phyloP scores from a whole-genome alignment of 495 filamentous ascomycete species.

The Cercophora sp. region DNA sequence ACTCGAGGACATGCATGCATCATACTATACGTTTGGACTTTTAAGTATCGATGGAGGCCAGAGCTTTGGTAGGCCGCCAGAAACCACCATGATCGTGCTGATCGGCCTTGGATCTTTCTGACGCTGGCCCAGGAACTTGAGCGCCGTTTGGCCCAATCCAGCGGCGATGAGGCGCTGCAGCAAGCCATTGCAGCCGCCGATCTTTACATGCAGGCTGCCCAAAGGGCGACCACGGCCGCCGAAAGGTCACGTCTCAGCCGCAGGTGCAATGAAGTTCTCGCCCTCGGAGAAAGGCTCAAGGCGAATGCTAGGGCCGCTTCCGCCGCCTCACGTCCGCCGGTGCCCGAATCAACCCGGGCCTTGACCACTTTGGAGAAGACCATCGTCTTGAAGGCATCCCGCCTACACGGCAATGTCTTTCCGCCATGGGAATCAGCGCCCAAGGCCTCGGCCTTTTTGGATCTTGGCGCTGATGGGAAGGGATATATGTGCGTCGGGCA shows the following conservation, averaged over 20 bases:
- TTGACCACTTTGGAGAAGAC: conserved; percentile 71
- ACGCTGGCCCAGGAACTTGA: conserved; percentile 55
- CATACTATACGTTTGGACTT: too few species aligned
- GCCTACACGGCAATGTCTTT: conserved; percentile 74
- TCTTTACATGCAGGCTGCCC: conserved; percentile 69
- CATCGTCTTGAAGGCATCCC: conserved; percentile 71
- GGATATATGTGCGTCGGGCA: conserved; percentile 19
- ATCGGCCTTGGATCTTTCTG: background rate
- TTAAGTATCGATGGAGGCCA: conserved; percentile 27
- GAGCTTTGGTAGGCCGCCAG: conserved; percentile 41
- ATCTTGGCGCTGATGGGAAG: conserved; percentile 35
- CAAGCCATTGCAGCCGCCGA: conserved; percentile 72
- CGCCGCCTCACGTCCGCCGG: conserved; percentile 28
- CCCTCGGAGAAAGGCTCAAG: conserved; percentile 72
- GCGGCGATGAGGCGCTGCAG: conserved; percentile 63
- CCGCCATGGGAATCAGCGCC: conserved; percentile 73
- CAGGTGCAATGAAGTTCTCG: conserved; percentile 64
- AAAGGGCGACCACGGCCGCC: conserved; percentile 42
- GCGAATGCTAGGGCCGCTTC: conserved; percentile 21
- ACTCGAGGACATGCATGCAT: too few species aligned
- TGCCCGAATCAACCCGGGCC: conserved; percentile 56
- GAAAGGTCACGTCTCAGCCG: conserved; percentile 58
- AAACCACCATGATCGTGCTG: background rate
- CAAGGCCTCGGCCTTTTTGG: conserved; percentile 47
- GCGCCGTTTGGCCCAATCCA: conserved; percentile 47